Evolutionary conservation across 768 basidiomycete species (phyloP).

Genomic region (Mycena galopus): DNA sequence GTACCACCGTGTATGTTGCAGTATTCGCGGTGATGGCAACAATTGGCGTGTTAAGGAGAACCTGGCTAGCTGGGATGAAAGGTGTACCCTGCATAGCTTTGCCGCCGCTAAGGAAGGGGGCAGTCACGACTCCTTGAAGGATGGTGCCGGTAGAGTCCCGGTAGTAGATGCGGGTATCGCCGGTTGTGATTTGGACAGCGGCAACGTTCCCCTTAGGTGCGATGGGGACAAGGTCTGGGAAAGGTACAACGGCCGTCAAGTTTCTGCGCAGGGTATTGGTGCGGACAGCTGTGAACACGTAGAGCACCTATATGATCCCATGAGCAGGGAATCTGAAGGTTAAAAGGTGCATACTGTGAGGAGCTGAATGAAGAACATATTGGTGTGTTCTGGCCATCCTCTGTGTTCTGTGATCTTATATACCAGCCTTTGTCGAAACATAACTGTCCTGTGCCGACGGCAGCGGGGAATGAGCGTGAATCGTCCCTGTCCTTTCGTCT

Average conservation of each 20-base stretch:
- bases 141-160: slow-evolving; percentile 13
- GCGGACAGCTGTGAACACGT: background rate
- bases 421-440: slow-evolving; percentile 3
- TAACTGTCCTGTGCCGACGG: slow-evolving; percentile 7
- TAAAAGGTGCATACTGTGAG: slow-evolving; percentile 6
- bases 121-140: background rate
- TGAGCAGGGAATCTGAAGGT: slow-evolving; percentile 1
- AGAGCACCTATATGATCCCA: background rate
- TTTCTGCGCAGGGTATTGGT: slow-evolving; percentile 2
- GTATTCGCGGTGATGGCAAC: slow-evolving; percentile 16
- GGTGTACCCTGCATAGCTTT: background rate
- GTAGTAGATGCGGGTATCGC: slow-evolving; percentile 4
- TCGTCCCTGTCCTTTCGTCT: slow-evolving; percentile 11
- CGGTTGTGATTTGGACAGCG: slow-evolving; percentile 9
- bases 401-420: slow-evolving; percentile 13
- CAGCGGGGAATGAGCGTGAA: slow-evolving; percentile 8
- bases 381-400: slow-evolving; percentile 1
- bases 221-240: slow-evolving; percentile 11
- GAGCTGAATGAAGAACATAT: slow-evolving; percentile 17
- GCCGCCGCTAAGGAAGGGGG: slow-evolving; percentile 8
- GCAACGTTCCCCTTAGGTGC: slow-evolving; percentile 12
- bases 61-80: slow-evolving; percentile 13
- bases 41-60: slow-evolving; percentile 16
- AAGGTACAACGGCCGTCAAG: slow-evolving; percentile 3
- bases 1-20: slow-evolving; percentile 13